Evolutionary conservation across 2,329 filamentous ascomycete genomes (phyloP).

Genomic region (Sclerotinia trifoliorum): DNA sequence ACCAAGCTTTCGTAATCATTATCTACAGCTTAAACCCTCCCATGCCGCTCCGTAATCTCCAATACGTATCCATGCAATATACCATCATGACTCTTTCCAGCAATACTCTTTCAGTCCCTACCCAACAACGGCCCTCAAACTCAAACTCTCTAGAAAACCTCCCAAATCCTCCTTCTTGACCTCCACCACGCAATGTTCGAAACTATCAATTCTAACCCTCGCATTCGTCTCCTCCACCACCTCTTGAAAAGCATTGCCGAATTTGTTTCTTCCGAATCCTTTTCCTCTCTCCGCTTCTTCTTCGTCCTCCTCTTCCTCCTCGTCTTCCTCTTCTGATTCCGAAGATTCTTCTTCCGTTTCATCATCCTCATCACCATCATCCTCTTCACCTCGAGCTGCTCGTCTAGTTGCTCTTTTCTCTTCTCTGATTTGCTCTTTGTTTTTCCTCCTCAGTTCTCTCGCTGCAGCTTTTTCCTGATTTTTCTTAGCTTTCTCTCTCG

Average conservation of each 20-base stretch:
- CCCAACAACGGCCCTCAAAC: constrained; percentile 81
- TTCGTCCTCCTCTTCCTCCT: constrained; percentile 52
- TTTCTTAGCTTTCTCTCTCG: constrained; percentile 56
- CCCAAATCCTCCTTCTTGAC: constrained; percentile 94
- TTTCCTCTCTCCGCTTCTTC: constrained; percentile 55
- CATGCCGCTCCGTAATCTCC: not conserved
- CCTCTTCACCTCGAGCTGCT: constrained; percentile 46
- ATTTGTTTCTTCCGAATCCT: constrained; percentile 79
- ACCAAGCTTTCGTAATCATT: constrained; percentile 16
- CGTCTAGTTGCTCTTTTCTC: constrained; percentile 61
- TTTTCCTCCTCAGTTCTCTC: constrained; percentile 55
- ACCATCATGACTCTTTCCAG: not conserved
- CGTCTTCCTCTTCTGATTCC: constrained; percentile 52
- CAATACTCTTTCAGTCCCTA: constrained; percentile 34
- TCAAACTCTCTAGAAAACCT: constrained; percentile 86
- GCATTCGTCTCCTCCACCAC: constrained; percentile 90
- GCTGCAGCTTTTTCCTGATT: constrained; percentile 64
- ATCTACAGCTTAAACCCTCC: not conserved
- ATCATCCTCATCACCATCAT: constrained; percentile 48
- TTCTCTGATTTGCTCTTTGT: constrained; percentile 57
- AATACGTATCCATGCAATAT: not conserved
- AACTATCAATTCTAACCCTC: constrained; percentile 88
- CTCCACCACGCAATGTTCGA: constrained; percentile 96
- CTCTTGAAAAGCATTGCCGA: constrained; percentile 93
- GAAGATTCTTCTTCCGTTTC: constrained; percentile 53